phyloP scores from a whole-genome alignment of 345 rosid genomes.

The Adansonia digitata region DNA sequence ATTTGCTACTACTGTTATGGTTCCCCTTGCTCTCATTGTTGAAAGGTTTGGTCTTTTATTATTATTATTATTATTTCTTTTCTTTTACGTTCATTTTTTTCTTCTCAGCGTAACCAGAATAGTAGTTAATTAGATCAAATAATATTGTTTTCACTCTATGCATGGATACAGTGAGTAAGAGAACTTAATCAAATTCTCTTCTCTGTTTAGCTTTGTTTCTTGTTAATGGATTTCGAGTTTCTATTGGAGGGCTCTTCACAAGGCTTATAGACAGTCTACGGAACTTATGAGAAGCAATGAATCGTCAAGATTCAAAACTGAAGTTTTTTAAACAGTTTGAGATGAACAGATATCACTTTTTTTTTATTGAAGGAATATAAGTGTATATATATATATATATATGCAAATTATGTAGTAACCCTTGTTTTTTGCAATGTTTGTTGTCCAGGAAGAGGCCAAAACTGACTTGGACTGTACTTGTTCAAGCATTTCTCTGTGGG shows the following conservation, averaged over 20 bases:
- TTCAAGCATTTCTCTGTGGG: conserved; percentile 44
- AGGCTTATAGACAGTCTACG: too few relatives aligned
- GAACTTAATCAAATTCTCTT: background rate
- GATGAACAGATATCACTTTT: too few relatives aligned
- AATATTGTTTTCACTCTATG: background rate
- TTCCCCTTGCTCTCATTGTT: conserved; percentile 33
- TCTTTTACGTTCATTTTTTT: background rate
- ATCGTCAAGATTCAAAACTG: too few relatives aligned
- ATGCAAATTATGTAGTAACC: too few relatives aligned
- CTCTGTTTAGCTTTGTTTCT: too few relatives aligned
- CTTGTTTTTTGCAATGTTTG: background rate
- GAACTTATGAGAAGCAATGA: too few relatives aligned
- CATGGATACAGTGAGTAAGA: background rate
- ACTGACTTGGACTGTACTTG: conserved; percentile 36
- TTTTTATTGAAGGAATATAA: too few relatives aligned
- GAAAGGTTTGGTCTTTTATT: conserved; percentile 26
- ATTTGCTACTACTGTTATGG: conserved; percentile 29
- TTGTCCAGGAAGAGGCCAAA: conserved; percentile 32
- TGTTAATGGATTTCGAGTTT: too few relatives aligned
- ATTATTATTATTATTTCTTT: too few relatives aligned
- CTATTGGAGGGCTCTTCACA: too few relatives aligned
- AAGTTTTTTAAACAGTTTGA: too few relatives aligned
- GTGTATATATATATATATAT: too few relatives aligned
- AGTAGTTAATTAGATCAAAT: background rate
- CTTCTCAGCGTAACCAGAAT: background rate